Conservation (phyloP, 345 rosid species). For the Rhizophora mangle region DNA sequence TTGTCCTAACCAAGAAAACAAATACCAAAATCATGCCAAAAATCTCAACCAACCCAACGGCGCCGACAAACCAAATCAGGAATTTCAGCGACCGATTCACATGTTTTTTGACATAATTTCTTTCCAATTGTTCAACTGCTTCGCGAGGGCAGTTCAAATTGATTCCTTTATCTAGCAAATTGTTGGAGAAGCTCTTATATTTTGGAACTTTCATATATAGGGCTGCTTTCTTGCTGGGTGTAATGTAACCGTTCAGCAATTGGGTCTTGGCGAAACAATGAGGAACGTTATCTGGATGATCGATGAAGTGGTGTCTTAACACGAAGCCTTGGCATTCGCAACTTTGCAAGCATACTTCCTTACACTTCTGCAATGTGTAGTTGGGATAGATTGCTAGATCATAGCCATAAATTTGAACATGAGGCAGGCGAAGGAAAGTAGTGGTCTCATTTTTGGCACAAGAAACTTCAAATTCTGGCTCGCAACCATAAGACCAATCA, state of each 20-base stretch:
- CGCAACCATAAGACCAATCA: conserved; percentile 38
- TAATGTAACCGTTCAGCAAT: conserved; percentile 3
- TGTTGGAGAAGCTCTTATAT: not conserved
- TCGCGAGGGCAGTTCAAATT: not conserved
- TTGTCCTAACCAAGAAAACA: conserved; percentile 22
- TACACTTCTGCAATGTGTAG: not conserved
- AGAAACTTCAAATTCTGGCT: conserved; percentile 18
- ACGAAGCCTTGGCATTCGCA: conserved; percentile 14
- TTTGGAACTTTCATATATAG: conserved; percentile 12
- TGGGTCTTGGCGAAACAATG: conserved; percentile 7
- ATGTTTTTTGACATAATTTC: not conserved
- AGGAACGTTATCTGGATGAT: not conserved
- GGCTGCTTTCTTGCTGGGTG: not conserved
- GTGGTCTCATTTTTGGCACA: conserved; percentile 2
- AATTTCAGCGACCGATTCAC: conserved; percentile 12
- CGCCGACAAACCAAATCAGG: conserved; percentile 28
- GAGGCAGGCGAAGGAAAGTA: not conserved
- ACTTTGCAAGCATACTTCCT: not conserved
- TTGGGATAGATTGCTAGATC: not conserved
- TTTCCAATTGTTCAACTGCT: not conserved
- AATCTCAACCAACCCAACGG: conserved; percentile 31
- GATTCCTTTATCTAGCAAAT: not conserved
- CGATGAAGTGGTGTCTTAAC: not conserved
- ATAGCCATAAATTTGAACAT: conserved; percentile 8
- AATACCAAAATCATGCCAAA: conserved; percentile 21